These are phyloP conservation scores for Tolypocladium guangdongense DNA, from an alignment of 2,329 filamentous ascomycete species.

Conservation along the genomic window DNA sequence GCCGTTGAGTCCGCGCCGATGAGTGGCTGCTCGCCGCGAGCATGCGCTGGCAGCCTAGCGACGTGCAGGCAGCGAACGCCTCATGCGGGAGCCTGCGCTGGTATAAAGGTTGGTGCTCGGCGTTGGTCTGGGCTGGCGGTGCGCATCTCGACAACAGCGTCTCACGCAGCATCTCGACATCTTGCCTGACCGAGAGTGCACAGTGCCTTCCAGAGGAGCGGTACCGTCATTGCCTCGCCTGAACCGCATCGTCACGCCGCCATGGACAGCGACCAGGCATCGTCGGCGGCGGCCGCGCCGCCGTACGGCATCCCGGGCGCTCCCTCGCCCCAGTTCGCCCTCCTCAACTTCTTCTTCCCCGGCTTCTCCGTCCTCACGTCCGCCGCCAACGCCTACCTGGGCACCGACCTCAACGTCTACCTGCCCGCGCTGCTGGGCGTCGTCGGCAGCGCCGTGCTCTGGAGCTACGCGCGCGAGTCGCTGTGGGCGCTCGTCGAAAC, in stretches of 20 bases:
- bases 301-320: constrained; percentile 3
- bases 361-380: constrained; percentile 50
- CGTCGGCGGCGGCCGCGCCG: background rate
- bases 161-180: background rate
- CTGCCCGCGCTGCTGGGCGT: constrained; percentile 44
- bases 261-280: constrained; percentile 3
- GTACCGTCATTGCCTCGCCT: background rate
- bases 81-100: background rate
- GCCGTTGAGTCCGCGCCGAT: background rate
- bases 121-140: too few relatives aligned
- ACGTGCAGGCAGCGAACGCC: background rate
- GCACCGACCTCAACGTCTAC: constrained; percentile 52
- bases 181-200: background rate
- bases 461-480: constrained; percentile 40
- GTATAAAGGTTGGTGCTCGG: background rate
- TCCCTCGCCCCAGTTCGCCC: constrained; percentile 26
- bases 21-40: background rate
- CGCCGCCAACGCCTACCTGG: constrained; percentile 42
- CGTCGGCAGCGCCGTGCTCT: constrained; percentile 36
- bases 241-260: background rate
- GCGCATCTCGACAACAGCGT: background rate
- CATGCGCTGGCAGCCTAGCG: background rate
- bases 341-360: constrained; percentile 55
- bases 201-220: background rate
- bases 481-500: constrained; percentile 35